Evolutionary conservation across 2,329 filamentous ascomycete species (phyloP), one percentile per base, ranked within the genome.

Genomic region (Epichloe scottii): DNA sequence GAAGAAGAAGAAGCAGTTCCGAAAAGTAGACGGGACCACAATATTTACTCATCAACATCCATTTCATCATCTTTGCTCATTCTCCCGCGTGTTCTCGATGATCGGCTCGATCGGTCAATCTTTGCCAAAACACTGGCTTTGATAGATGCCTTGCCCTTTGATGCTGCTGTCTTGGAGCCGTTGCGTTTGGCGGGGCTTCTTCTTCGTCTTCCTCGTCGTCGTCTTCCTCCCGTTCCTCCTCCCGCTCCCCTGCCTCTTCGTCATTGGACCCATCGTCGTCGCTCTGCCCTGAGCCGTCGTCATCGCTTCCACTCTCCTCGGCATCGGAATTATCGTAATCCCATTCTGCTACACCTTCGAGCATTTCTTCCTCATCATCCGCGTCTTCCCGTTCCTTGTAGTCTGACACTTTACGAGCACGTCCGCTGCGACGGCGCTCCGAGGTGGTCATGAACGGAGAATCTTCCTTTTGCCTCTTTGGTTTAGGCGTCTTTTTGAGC

Each of bases 331-430:
- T 60, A 2, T 67, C 57, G 46, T 81, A 81, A 23, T 76, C 69
- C 78, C 78, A 82, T 59, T 77, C 68, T 1, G 77, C 76, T 5
- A 81, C 78, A 2, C 78, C 78, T 45, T 78, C 72, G 23, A 79
- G 66, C 78, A 81, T 82, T 60, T 81, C 78, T 55, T 78, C 72
- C 53, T 81, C 77, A 53, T 81, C 78, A 46, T 77, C 77, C 11
- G 72, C 71, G 11, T 76, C 76, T 51, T 79, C 75, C 34, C 77
- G 73, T 61, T 82, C 78, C 21, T 72, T 70, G 56, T 82, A 82
- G 37, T 69, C 63, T 5, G 75, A 74, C 15, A 67, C 63, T 47
- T 66, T 70, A 55, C 68, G 69, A 5, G 71, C 63, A 46, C 78
- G 74, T n/a, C 77, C 72, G 57, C 78, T 81, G 35, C 77, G 77